Base-by-base conservation (phyloP, 345 rosid genomes). In the Geranium brycei region DNA sequence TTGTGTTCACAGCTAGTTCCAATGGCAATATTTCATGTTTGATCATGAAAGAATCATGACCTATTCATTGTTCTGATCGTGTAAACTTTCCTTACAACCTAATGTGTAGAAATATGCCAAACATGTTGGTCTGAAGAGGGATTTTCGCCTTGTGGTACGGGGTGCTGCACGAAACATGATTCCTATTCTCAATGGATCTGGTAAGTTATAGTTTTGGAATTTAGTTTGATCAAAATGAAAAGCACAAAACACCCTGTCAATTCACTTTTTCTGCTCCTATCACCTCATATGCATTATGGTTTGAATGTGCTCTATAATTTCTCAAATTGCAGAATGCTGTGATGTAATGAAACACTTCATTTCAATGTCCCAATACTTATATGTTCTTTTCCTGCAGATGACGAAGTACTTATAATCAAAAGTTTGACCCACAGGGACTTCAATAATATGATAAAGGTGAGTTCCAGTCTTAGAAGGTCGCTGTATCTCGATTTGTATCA, bases 121-220 rank as follows among this genome's bases (percentile, higher is more conserved):
- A 74, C 74, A 83, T 64, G 97, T 93, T 72, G 99, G 97, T 32
- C 57, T 90, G 69, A 93, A 90, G 80, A 90, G 99, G 70, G 95
- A 87, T 78, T 89, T 92, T 70, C 95, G 95, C 63, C 87, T 92
- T 71, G 98, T 92, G 51, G 98, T 89, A 18, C 83, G 97, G 23
- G 96, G 98, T 74, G 95, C 89, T 19, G 98, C 98, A 76, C 88
- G 89, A 63, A 92, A 92, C 84, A 89, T 92, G 97, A 76, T 87
- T 64, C 69, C 77, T 63, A 89, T 90, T 74, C 87, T 89, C 66
- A 78, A 77, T 53, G 97, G 98, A 56, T 89, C 97, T 51, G 69
- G 96, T 90, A 53, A 71, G 88, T 70, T 63, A 64, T 65, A 17
- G 64, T 62, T 59, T 68, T 69, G 53, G 53, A 15, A 47, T 47